Percentiles rank a stretch among this genome's conserved stretches.
These are phyloP conservation scores for Porcisia hertigi DNA, from an alignment of 208 protist species.

Conservation along the genomic window DNA sequence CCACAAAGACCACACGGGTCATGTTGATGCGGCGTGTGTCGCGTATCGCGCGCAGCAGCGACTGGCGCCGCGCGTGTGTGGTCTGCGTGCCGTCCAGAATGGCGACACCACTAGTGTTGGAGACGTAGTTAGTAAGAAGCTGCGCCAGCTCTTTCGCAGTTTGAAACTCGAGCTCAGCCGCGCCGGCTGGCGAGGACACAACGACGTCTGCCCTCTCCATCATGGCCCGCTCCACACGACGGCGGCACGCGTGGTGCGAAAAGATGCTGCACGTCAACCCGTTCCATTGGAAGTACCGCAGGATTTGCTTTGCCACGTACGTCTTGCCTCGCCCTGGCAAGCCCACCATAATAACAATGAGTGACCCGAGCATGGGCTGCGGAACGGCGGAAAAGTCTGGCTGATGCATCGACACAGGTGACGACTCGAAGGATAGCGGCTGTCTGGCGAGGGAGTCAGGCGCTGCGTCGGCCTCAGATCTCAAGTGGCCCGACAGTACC, in stretches of 20 bases:
- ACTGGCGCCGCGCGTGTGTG: slow-evolving; percentile 55
- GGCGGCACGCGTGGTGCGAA: slow-evolving; percentile 58
- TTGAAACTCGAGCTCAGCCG: slow-evolving; percentile 46
- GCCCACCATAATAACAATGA: slow-evolving; percentile 92
- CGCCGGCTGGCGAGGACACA: slow-evolving; percentile 12
- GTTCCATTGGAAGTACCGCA: slow-evolving; percentile 92
- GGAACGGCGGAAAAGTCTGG: slow-evolving; percentile 79
- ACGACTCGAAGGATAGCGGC: slow-evolving; percentile 29
- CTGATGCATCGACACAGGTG: slow-evolving; percentile 36
- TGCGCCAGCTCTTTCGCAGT: slow-evolving; percentile 51
- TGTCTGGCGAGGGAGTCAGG: slow-evolving; percentile 29
- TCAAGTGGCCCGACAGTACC: slow-evolving; percentile 34
- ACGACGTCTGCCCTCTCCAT: slow-evolving; percentile 6
- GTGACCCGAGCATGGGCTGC: slow-evolving; percentile 81
- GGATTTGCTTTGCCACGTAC: slow-evolving; percentile 90
- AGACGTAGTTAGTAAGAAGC: slow-evolving; percentile 70
- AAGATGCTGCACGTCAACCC: slow-evolving; percentile 81
- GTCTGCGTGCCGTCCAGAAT: slow-evolving; percentile 79
- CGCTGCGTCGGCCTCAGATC: slow-evolving; percentile 19
- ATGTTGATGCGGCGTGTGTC: slow-evolving; percentile 62
- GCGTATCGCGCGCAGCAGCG: slow-evolving; percentile 67
- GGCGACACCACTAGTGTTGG: slow-evolving; percentile 64
- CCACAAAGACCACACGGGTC: slow-evolving; percentile 82
- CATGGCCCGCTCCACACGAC: slow-evolving; percentile 31
- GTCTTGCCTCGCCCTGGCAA: slow-evolving; percentile 88